Conservation (phyloP, 352 stramenopile genomes). For the Phytophthora pisi region DNA sequence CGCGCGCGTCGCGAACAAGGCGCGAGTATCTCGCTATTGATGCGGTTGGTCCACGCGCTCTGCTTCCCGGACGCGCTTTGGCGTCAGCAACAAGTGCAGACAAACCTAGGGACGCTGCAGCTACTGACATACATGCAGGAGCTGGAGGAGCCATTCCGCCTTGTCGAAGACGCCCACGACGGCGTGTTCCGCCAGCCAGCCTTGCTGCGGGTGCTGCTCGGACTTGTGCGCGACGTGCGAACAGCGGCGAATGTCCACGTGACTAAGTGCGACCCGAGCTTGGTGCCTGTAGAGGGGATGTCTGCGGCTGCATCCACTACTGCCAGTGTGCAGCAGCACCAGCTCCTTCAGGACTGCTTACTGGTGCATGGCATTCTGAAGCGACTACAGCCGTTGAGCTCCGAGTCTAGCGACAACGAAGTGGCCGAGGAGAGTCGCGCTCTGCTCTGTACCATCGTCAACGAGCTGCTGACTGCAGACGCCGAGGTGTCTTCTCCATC, state of each 20-base stretch:
- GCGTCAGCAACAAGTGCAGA: conserved; percentile 40
- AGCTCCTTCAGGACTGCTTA: conserved; percentile 65
- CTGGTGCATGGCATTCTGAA: conserved; percentile 54
- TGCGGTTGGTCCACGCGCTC: conserved; percentile 51
- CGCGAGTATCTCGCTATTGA: conserved; percentile 31
- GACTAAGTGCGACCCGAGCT: conserved; percentile 44
- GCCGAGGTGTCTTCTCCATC: conserved; percentile 1
- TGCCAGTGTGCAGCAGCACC: conserved; percentile 50
- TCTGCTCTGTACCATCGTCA: not conserved
- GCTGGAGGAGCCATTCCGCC: conserved; percentile 57
- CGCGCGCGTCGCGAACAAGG: conserved; percentile 37
- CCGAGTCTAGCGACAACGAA: not conserved
- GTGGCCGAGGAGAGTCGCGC: not conserved
- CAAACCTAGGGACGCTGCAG: conserved; percentile 21
- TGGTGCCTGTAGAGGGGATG: conserved; percentile 34
- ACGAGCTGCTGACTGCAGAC: not conserved
- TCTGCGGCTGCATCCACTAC: conserved; percentile 19
- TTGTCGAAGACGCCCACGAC: conserved; percentile 51
- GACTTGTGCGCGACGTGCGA: conserved; percentile 47
- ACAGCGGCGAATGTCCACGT: conserved; percentile 51
- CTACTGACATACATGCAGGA: conserved; percentile 55
- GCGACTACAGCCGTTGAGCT: conserved; percentile 30
- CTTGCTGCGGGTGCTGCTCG: conserved; percentile 48
- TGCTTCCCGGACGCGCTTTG: conserved; percentile 53
- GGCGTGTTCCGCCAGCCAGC: conserved; percentile 43